phyloP scores from a whole-genome alignment of 441 rosid species.

The Metrosideros polymorpha region DNA sequence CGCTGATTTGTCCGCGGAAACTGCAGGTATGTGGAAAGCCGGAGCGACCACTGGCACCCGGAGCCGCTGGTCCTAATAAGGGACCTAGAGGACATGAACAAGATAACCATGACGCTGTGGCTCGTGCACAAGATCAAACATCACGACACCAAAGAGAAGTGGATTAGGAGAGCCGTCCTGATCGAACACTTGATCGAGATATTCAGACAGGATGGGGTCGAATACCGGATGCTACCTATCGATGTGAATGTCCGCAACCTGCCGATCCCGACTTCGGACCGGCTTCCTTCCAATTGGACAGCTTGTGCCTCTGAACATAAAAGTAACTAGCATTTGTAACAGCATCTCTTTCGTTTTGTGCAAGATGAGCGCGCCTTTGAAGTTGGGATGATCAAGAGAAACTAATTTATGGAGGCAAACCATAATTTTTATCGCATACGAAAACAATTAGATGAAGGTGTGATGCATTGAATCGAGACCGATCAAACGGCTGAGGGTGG shows the following conservation, averaged over 20 bases:
- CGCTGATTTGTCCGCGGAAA: neutral
- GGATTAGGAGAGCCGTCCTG: neutral
- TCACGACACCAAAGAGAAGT: neutral
- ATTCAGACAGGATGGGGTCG: neutral
- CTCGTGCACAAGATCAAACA: neutral
- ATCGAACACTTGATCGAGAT: neutral
- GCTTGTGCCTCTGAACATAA: neutral
- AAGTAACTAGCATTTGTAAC: neutral
- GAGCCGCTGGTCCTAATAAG: neutral
- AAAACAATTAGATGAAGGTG: neutral
- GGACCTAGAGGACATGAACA: constrained; percentile 1
- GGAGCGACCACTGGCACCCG: neutral
- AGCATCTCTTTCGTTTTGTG: neutral
- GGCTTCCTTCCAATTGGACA: neutral
- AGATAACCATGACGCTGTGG: neutral
- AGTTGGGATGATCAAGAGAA: neutral
- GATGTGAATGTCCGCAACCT: neutral
- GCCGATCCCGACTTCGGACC: neutral
- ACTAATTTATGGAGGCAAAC: neutral
- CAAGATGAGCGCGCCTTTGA: neutral
- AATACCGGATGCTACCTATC: neutral
- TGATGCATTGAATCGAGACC: neutral
- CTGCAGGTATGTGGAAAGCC: neutral
- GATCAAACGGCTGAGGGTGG: neutral
- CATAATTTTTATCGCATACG: neutral